Conservation (phyloP, 192 early-diverging fungal species). For the Backusella macrospora region DNA sequence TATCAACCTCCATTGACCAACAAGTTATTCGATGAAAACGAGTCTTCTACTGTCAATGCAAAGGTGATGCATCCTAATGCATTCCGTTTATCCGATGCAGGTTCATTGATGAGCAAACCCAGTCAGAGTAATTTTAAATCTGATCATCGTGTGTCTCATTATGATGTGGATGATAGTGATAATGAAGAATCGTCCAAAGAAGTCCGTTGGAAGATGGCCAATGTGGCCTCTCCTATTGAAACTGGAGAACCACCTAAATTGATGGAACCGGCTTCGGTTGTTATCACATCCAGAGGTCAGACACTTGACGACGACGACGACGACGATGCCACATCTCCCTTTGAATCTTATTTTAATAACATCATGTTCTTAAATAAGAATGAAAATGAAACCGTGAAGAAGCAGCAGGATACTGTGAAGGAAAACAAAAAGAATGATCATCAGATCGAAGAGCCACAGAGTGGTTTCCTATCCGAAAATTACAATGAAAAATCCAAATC, state of each 20-base stretch:
- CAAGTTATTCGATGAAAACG: neutral
- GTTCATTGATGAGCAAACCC: neutral
- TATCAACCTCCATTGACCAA: neutral
- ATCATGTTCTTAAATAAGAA: neutral
- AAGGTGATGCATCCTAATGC: constrained; percentile 13
- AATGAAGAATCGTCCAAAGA: neutral
- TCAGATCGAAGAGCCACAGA: too few relatives aligned
- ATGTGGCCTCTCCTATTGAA: constrained; percentile 19
- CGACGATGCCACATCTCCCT: neutral
- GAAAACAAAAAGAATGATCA: neutral
- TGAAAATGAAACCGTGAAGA: neutral
- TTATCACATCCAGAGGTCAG: neutral
- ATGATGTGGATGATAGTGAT: neutral
- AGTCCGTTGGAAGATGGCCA: constrained; percentile 21
- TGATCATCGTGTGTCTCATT: neutral
- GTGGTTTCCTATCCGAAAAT: neutral
- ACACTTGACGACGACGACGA: neutral
- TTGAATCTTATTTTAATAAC: neutral
- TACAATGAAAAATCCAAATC: constrained; percentile 5
- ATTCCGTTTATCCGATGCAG: constrained; percentile 15
- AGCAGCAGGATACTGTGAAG: neutral
- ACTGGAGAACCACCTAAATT: constrained; percentile 6
- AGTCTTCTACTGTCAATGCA: constrained; percentile 2
- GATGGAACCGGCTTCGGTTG: constrained; percentile 5
- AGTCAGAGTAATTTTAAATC: neutral